phyloP scores from a whole-genome alignment of 306 rosid species.

The Urtica urens region DNA sequence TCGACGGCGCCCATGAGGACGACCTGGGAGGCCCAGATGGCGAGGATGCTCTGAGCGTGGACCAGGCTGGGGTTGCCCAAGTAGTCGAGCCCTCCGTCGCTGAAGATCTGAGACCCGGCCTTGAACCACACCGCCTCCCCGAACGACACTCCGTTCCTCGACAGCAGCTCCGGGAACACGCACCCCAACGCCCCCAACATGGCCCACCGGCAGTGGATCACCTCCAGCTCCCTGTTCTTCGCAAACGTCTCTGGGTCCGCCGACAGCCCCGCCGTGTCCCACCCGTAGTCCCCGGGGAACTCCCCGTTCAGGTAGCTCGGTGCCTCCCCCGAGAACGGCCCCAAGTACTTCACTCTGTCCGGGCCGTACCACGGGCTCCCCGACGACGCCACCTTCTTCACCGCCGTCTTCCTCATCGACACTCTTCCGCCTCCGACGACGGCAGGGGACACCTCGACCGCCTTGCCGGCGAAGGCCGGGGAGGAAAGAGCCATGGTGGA shows the following conservation, averaged over 20 bases:
- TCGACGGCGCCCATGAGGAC: slow-evolving; percentile 83
- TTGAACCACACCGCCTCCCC: slow-evolving; percentile 93
- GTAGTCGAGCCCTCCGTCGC: slow-evolving; percentile 91
- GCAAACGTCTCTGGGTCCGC: slow-evolving; percentile 89
- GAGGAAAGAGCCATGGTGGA: slow-evolving; percentile 80
- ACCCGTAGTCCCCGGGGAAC: slow-evolving; percentile 80
- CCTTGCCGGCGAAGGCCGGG: slow-evolving; percentile 58
- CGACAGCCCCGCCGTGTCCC: slow-evolving; percentile 91
- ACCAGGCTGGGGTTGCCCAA: slow-evolving; percentile 87
- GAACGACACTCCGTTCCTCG: slow-evolving; percentile 79
- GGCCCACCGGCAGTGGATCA: slow-evolving; percentile 83
- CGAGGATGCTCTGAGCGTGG: slow-evolving; percentile 88
- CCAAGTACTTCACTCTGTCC: slow-evolving; percentile 87
- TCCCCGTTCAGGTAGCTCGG: slow-evolving; percentile 67
- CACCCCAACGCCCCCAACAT: slow-evolving; percentile 85
- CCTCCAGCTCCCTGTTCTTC: slow-evolving; percentile 66
- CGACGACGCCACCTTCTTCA: slow-evolving; percentile 24
- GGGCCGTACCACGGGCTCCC: slow-evolving; percentile 91
- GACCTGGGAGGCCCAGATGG: slow-evolving; percentile 79
- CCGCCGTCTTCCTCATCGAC: slow-evolving; percentile 43
- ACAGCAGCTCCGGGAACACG: slow-evolving; percentile 72
- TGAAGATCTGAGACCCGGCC: slow-evolving; percentile 85
- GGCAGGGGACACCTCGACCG: slow-evolving; percentile 42
- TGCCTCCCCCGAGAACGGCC: slow-evolving; percentile 79
- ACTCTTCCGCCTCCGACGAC: slow-evolving; percentile 23